Conservation (phyloP, 2,329 filamentous ascomycete species). For the Alternaria arbusti region DNA sequence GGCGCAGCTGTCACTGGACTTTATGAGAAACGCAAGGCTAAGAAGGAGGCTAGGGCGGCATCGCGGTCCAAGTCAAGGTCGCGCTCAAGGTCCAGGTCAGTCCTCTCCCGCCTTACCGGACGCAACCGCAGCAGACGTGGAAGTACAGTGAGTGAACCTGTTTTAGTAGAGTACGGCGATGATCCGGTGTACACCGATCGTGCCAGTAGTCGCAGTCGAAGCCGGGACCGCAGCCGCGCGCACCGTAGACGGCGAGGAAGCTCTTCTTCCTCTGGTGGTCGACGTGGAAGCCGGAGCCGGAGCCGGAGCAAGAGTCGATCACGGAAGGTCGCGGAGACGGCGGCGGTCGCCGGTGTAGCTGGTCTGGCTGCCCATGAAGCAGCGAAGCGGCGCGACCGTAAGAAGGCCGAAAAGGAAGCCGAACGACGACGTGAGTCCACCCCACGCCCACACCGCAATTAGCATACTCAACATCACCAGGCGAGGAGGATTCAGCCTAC, state of each 20-base stretch:
- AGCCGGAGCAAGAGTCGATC: constrained; percentile 57
- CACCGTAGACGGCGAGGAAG: constrained; percentile 51
- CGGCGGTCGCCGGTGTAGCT: constrained; percentile 63
- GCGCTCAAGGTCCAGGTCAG: constrained; percentile 54
- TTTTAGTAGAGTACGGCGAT: constrained; percentile 69
- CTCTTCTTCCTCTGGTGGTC: constrained; percentile 49
- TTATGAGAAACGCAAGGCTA: constrained; percentile 68
- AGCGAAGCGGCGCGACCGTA: constrained; percentile 62
- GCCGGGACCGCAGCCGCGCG: constrained; percentile 24
- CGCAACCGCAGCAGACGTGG: constrained; percentile 46
- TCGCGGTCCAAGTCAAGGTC: constrained; percentile 49
- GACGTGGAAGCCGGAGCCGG: constrained; percentile 36
- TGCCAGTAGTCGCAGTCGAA: constrained; percentile 30
- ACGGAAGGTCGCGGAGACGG: constrained; percentile 61
- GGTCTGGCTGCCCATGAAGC: constrained; percentile 65
- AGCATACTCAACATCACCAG: constrained; percentile 31
- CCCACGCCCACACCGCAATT: constrained; percentile 13
- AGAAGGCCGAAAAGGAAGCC: constrained; percentile 60
- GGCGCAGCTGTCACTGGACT: constrained; percentile 67
- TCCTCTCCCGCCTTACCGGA: constrained; percentile 49
- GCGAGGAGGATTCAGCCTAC: constrained; percentile 45
- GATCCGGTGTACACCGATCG: constrained; percentile 66
- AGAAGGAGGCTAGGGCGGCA: constrained; percentile 61
- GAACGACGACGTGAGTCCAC: constrained; percentile 57
- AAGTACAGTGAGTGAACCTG: constrained; percentile 56